Base-by-base conservation (phyloP, 179 eudicot species). In the Patellifolia procumbens region DNA sequence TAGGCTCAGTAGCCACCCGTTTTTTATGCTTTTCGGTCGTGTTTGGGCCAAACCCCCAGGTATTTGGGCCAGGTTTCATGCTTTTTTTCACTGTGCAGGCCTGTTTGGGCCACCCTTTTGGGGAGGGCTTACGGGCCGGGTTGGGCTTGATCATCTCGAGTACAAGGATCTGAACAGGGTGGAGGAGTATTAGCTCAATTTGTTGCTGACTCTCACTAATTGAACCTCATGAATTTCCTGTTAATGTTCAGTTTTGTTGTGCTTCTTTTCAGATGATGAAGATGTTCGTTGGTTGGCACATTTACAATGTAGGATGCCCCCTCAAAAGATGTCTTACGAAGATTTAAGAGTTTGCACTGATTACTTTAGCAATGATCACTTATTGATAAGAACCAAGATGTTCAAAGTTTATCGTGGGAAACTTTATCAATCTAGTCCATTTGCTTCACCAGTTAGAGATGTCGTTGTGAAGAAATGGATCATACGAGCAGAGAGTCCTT, bases 381-480 rank as follows among this genome's bases (percentile, higher is more conserved):
- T 32, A 62, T 3, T 32, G 6, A 35, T 22, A 31, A 32, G 37
- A 62, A 61, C 66, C 16, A 29, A 61, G 37, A 17, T 28, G 15
- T 61, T 61, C 37, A 61, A 61, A 13, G 39, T 61, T 29, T 61
- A 31, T 61, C 66, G 66, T 3, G 66, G 66, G 31, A 61, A 61
- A 61, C 32, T 11, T 3, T 61, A 29, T 61, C 17, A 61, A 26
- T 61, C 19, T 31, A 19, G 37, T 61, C 15, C 66, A n/a, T n/a
- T n/a, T n/a, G n/a, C n/a, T n/a, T n/a, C n/a, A 61, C 17, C 12
- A 61, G 66, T 29, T 4, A 26, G 31, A 19, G 6, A 61, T 61
- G 66, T 61, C 5, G 32, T 29, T 31, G 66, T 61, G 66, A 61
- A 61, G 66, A 61, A 31, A 61, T 61, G 66, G 66, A 39, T 60